phyloP scores from a whole-genome alignment of 345 rosid genomes.

The Balakata baccata region DNA sequence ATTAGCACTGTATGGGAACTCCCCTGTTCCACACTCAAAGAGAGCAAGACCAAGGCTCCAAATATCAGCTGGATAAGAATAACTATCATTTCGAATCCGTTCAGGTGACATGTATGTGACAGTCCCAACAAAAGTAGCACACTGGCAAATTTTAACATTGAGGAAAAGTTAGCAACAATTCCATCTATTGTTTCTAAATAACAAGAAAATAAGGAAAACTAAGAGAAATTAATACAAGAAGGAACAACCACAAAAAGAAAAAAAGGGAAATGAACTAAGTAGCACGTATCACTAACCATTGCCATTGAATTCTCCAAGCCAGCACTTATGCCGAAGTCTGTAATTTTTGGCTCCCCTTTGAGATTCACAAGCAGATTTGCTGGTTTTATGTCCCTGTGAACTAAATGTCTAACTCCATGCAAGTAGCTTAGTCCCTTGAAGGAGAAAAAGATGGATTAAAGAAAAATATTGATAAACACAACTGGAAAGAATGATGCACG shows the following conservation, averaged over 20 bases:
- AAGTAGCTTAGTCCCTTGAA: constrained; percentile 80
- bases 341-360: constrained; percentile 93
- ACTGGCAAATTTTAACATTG: constrained; percentile 42
- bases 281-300: constrained; percentile 55
- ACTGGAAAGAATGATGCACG: constrained; percentile 18
- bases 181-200: constrained; percentile 12
- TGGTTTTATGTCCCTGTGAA: constrained; percentile 97
- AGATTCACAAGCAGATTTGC: constrained; percentile 92
- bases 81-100: constrained; percentile 71
- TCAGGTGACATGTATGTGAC: constrained; percentile 99
- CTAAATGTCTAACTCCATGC: constrained; percentile 85
- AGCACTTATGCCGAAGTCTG: constrained; percentile 96
- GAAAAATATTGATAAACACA: constrained; percentile 10
- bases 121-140: constrained; percentile 98
- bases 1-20: constrained; percentile 76
- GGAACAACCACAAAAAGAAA: constrained; percentile 3
- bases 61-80: constrained; percentile 95
- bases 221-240: constrained; percentile 5
- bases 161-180: constrained; percentile 21
- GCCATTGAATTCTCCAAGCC: constrained; percentile 94
- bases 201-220: background rate
- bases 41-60: constrained; percentile 99
- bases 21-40: constrained; percentile 93
- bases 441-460: background rate
- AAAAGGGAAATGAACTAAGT: constrained; percentile 2